Evolutionary conservation across 495 filamentous ascomycete species (phyloP).

Genomic region (Hypoxylon intermedium): DNA sequence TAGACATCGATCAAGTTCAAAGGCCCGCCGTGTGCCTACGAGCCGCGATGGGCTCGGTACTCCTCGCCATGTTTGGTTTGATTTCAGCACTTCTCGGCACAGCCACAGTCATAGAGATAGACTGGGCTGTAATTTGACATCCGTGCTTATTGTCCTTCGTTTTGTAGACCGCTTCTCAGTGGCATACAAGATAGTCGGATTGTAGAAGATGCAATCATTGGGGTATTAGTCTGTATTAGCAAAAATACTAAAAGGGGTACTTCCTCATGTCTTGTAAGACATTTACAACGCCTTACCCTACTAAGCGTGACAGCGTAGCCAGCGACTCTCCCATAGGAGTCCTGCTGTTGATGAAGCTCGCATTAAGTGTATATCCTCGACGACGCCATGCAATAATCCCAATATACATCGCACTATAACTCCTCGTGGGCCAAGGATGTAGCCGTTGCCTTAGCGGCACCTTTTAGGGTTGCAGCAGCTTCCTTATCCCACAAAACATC

Average conservation of each 20-base stretch:
- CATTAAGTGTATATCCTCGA: constrained; percentile 8
- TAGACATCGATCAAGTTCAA: constrained; percentile 26
- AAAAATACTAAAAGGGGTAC: constrained; percentile 10
- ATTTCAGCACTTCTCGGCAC: constrained; percentile 84
- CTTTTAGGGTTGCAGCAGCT: constrained; percentile 36
- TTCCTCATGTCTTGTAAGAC: constrained; percentile 8
- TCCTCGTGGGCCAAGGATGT: constrained; percentile 47
- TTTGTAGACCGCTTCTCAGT: neutral
- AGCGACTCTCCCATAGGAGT: constrained; percentile 2
- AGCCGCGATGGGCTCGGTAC: constrained; percentile 42
- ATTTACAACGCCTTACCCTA: constrained; percentile 10
- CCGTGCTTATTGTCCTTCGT: constrained; percentile 69
- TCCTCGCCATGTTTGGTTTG: constrained; percentile 46
- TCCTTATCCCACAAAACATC: constrained; percentile 54
- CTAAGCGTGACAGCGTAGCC: neutral
- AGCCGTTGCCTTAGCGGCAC: constrained; percentile 32
- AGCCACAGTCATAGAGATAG: constrained; percentile 81
- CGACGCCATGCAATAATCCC: constrained; percentile 8
- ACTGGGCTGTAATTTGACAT: constrained; percentile 99
- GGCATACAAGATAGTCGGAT: neutral
- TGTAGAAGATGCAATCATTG: constrained; percentile 2
- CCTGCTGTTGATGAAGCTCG: constrained; percentile 1
- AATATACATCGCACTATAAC: constrained; percentile 42
- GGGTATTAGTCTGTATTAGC: constrained; percentile 37
- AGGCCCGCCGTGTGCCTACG: constrained; percentile 40